These are phyloP conservation scores for Grosmannia clavigera DNA, from an alignment of 2,329 filamentous ascomycete genomes.

Conservation along the genomic window DNA sequence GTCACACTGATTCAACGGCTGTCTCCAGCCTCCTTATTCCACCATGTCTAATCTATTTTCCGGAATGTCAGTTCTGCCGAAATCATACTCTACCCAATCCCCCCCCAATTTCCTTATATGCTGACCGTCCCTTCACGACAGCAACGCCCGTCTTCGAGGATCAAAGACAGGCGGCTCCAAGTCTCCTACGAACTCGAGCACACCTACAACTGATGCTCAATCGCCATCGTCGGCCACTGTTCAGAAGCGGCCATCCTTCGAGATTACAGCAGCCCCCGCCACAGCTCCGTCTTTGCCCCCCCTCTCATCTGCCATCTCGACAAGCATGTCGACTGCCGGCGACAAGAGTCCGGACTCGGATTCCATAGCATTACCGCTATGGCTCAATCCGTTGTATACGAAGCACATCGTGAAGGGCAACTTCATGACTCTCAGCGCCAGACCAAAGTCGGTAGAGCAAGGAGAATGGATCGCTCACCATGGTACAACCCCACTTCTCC, in stretches of 20 bases:
- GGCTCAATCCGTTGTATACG: constrained; percentile 63
- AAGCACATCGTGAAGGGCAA: constrained; percentile 93
- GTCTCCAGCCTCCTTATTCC: neutral
- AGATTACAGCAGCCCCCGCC: constrained; percentile 4
- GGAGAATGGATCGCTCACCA: constrained; percentile 96
- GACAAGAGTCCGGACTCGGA: constrained; percentile 48
- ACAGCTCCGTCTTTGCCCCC: constrained; percentile 6
- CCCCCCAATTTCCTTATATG: neutral
- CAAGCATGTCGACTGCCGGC: neutral
- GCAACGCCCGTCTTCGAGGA: constrained; percentile 7
- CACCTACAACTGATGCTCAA: neutral
- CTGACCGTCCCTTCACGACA: neutral
- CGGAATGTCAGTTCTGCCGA: constrained; percentile 13
- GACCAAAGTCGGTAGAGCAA: constrained; percentile 84
- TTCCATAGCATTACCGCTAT: constrained; percentile 55
- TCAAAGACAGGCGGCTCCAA: neutral
- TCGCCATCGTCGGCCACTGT: neutral
- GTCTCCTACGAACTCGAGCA: neutral
- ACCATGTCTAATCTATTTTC: constrained; percentile 20
- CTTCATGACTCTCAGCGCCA: constrained; percentile 88
- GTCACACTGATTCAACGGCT: neutral
- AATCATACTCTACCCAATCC: neutral
- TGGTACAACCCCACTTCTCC: constrained; percentile 38
- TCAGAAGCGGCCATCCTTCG: constrained; percentile 2
- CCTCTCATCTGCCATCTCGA: constrained; percentile 12